Conservation (phyloP, 306 rosid species). For the Datisca glomerata region DNA sequence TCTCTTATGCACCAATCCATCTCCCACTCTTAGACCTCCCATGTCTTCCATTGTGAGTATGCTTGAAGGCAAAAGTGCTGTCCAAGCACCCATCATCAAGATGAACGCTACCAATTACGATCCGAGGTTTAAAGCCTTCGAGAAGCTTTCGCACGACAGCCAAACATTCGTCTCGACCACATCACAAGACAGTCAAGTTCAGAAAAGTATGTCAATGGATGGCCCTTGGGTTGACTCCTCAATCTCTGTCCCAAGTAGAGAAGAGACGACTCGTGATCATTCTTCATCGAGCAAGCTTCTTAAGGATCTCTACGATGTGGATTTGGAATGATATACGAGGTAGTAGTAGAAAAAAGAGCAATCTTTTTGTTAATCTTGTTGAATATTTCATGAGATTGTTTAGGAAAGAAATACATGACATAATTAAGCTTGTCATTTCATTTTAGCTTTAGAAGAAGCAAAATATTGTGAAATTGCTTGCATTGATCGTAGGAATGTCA, state of each 20-base stretch:
- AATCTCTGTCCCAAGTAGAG: conserved; percentile 22
- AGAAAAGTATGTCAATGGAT: conserved; percentile 18
- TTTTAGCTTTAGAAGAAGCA: too few relatives aligned
- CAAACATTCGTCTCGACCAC: conserved; percentile 23
- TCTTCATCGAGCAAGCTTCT: conserved; percentile 30
- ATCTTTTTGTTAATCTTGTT: too few relatives aligned
- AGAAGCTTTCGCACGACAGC: conserved; percentile 43
- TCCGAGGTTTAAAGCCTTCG: conserved; percentile 53
- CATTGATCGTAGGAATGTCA: too few relatives aligned
- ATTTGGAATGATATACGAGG: too few relatives aligned
- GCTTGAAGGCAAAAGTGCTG: conserved; percentile 65
- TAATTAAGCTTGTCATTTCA: too few relatives aligned
- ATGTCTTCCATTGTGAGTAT: conserved; percentile 84
- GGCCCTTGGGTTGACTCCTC: conserved; percentile 60
- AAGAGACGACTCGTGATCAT: conserved; percentile 3
- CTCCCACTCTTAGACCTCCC: conserved; percentile 85
- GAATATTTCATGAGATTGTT: too few relatives aligned
- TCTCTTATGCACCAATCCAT: conserved; percentile 74
- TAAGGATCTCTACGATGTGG: conserved; percentile 4
- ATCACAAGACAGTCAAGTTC: conserved; percentile 25
- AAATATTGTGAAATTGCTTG: too few relatives aligned
- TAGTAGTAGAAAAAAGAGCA: too few relatives aligned
- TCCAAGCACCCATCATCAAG: conserved; percentile 44
- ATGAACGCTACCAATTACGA: conserved; percentile 17
- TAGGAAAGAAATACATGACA: too few relatives aligned